A percentile compares a stretch with the other conserved stretches of the same genome.
These are phyloP conservation scores for Pelargonium myrrhifolium DNA, from an alignment of 441 rosid genomes.

Conservation along the genomic window DNA sequence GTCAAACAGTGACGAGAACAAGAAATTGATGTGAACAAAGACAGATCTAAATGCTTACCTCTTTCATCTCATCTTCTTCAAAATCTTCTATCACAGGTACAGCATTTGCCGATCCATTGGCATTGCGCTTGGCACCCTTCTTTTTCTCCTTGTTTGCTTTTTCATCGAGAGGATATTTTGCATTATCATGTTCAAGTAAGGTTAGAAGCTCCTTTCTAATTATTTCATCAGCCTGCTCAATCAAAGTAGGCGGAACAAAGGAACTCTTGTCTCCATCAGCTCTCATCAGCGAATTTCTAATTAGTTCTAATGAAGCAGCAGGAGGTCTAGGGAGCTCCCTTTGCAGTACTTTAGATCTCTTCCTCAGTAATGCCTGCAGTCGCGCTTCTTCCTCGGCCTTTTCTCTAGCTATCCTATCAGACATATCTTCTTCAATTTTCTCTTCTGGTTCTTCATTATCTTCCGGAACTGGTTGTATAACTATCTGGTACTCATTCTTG, in stretches of 20 bases:
- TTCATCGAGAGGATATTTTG: constrained; percentile 90
- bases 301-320: constrained; percentile 72
- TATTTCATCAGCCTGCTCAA: constrained; percentile 92
- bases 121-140: constrained; percentile 63
- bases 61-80: constrained; percentile 71
- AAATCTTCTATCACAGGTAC: constrained; percentile 64
- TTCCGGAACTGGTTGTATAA: constrained; percentile 69
- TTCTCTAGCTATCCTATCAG: constrained; percentile 80
- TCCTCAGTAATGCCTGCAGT: constrained; percentile 73
- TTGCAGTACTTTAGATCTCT: constrained; percentile 95
- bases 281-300: constrained; percentile 69
- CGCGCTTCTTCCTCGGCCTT: constrained; percentile 93
- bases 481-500: constrained; percentile 87
- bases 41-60: constrained; percentile 36
- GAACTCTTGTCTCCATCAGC: constrained; percentile 89
- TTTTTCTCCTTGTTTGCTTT: constrained; percentile 62
- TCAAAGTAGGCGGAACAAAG: constrained; percentile 75
- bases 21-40: constrained; percentile 5
- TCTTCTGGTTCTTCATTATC: constrained; percentile 79
- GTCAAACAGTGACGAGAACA: neutral
- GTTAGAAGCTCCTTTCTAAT: constrained; percentile 66
- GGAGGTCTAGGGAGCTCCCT: constrained; percentile 96
- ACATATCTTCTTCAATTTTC: constrained; percentile 99
- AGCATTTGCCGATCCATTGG: constrained; percentile 42
- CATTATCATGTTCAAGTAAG: constrained; percentile 87